Percentiles rank a stretch among this genome's conserved stretches.
Conservation (phyloP, 1,284 basidiomycete species). For the Puccinia coronata region DNA sequence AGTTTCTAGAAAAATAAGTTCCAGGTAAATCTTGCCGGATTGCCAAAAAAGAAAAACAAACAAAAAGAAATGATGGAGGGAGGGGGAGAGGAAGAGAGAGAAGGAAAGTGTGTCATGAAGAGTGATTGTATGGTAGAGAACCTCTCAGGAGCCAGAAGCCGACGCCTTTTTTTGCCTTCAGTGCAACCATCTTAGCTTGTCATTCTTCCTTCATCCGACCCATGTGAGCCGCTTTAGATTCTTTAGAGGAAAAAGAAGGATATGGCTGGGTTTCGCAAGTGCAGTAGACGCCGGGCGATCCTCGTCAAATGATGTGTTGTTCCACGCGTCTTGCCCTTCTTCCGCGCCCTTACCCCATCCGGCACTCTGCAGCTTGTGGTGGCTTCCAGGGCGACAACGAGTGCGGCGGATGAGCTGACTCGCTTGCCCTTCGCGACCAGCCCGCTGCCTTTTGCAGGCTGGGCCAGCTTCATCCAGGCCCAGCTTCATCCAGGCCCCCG, state of each 20-base stretch:
- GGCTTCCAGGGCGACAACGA: conserved; percentile 41
- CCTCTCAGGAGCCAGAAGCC: background rate
- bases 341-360: conserved; percentile 22
- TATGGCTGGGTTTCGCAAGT: background rate
- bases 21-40: no score
- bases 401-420: background rate
- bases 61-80: no score
- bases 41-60: no score
- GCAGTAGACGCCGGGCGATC: background rate
- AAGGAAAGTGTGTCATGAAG: background rate
- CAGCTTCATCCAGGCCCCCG: background rate
- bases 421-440: background rate
- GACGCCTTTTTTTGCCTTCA: conserved; percentile 47
- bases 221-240: conserved; percentile 49
- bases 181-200: conserved; percentile 44
- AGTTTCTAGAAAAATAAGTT: no score
- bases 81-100: background rate
- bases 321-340: conserved; percentile 5
- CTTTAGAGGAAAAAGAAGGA: conserved; percentile 30
- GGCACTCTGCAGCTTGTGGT: conserved; percentile 29
- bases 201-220: conserved; percentile 49
- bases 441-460: background rate
- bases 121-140: background rate
- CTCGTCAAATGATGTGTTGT: background rate
- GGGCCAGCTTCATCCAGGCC: conserved; percentile 22